Conservation (phyloP, 1,139 yeast species). For the Meyerozyma athensensis region DNA sequence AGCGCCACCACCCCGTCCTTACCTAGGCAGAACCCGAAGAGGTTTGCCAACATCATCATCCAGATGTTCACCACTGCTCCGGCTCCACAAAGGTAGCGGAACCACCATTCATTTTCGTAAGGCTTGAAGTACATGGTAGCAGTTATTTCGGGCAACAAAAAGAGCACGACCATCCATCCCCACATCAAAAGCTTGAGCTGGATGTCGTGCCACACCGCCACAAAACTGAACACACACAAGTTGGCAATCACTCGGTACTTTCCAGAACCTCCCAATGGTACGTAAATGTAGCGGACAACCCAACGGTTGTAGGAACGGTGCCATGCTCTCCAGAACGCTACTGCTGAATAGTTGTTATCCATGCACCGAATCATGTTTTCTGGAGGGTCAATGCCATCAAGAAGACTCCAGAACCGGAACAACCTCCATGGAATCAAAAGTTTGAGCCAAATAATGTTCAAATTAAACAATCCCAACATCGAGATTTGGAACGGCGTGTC, state of each 20-base stretch:
- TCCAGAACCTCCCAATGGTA: constrained; percentile 84
- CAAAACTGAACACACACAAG: constrained; percentile 88
- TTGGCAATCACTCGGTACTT: constrained; percentile 65
- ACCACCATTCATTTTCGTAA: constrained; percentile 58
- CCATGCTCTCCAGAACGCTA: constrained; percentile 99
- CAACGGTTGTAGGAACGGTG: constrained; percentile 91
- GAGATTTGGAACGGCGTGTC: constrained; percentile 89
- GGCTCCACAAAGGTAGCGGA: constrained; percentile 71
- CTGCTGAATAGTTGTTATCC: constrained; percentile 87
- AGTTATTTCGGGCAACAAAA: constrained; percentile 79
- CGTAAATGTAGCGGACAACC: constrained; percentile 76
- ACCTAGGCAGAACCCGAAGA: constrained; percentile 93
- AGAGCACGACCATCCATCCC: constrained; percentile 94
- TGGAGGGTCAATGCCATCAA: constrained; percentile 93
- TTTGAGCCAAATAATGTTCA: constrained; percentile 89
- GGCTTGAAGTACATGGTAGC: constrained; percentile 48
- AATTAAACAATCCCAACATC: constrained; percentile 88
- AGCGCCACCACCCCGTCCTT: constrained; percentile 73
- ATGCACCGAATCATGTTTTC: constrained; percentile 97
- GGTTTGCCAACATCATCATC: constrained; percentile 97
- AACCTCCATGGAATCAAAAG: constrained; percentile 93
- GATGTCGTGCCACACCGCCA: constrained; percentile 98
- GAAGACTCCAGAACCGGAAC: constrained; percentile 85
- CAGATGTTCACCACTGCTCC: constrained; percentile 91
- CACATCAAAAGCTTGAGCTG: constrained; percentile 79